Percentiles rank a stretch among this genome's conserved stretches.
These are phyloP conservation scores for Martensiomyces pterosporus DNA, from an alignment of 192 early-diverging fungal species.

Conservation along the genomic window DNA sequence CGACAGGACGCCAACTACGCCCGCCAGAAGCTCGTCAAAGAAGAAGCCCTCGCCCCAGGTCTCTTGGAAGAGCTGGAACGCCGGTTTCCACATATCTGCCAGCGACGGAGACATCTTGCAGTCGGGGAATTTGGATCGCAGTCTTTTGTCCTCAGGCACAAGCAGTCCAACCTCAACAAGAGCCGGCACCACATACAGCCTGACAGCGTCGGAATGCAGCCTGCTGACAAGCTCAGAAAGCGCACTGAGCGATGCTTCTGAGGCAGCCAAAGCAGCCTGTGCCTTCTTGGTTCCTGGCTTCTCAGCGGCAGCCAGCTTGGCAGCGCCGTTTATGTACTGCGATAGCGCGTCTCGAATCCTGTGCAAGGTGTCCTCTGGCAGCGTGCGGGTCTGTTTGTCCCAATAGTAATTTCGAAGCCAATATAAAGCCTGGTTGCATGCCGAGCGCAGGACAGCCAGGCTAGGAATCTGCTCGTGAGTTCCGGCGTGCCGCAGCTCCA, in stretches of 20 bases:
- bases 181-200: constrained; percentile 48
- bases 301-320: constrained; percentile 1
- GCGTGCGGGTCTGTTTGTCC: constrained; percentile 39
- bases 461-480: constrained; percentile 64
- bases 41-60: constrained; percentile 33
- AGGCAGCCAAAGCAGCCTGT: not conserved
- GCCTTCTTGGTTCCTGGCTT: not conserved
- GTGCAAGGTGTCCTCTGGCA: constrained; percentile 30
- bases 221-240: constrained; percentile 39
- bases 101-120: constrained; percentile 40
- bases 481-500: constrained; percentile 62
- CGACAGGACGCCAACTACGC: constrained; percentile 21
- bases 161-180: constrained; percentile 55
- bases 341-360: constrained; percentile 20
- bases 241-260: constrained; percentile 12
- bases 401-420: constrained; percentile 58
- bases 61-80: constrained; percentile 41
- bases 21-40: constrained; percentile 37
- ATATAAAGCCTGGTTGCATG: constrained; percentile 50
- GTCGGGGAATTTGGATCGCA: constrained; percentile 35
- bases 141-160: constrained; percentile 56
- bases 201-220: constrained; percentile 45
- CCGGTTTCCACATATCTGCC: constrained; percentile 35
- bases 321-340: constrained; percentile 14
- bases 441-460: constrained; percentile 52